Percentiles rank a stretch among this genome's conserved stretches.
Conservation (phyloP, 176 grass and related monocot species). For the Cenchrus fungigraminus region DNA sequence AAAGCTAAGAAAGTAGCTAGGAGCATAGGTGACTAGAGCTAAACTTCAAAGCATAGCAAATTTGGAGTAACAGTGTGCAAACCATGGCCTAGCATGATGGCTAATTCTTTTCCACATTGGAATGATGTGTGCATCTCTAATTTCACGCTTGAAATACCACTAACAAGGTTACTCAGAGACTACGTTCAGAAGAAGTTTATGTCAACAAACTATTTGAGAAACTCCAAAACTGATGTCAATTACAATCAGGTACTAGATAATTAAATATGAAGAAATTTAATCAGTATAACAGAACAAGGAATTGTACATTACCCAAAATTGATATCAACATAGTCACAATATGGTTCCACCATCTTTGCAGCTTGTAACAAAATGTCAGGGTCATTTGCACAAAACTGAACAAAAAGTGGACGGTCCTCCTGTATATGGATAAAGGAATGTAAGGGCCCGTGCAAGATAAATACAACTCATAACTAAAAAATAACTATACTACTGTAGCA, state of each 20-base stretch:
- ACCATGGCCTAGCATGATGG: background rate
- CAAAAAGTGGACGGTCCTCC: constrained; percentile 93
- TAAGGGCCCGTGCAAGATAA: background rate
- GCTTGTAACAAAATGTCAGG: constrained; percentile 93
- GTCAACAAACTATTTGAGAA: background rate
- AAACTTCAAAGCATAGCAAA: constrained; percentile 1
- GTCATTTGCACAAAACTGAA: constrained; percentile 99
- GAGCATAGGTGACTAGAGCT: background rate
- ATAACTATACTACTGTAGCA: background rate
- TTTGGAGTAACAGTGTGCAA: background rate
- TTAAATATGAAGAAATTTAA: background rate
- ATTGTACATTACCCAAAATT: constrained; percentile 77
- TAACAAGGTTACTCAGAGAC: background rate
- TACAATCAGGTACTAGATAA: background rate
- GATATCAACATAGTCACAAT: constrained; percentile 97
- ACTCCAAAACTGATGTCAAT: background rate
- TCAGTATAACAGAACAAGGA: constrained; percentile 25
- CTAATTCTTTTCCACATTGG: background rate
- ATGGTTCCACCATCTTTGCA: constrained; percentile 74
- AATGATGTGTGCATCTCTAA: background rate
- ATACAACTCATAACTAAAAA: background rate
- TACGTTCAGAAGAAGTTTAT: background rate
- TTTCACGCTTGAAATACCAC: background rate
- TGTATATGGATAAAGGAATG: constrained; percentile 40
- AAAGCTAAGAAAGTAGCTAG: constrained; percentile 23